These are phyloP conservation scores for Pezicula rhizophila DNA, from an alignment of 2,329 filamentous ascomycete genomes.

Conservation along the genomic window DNA sequence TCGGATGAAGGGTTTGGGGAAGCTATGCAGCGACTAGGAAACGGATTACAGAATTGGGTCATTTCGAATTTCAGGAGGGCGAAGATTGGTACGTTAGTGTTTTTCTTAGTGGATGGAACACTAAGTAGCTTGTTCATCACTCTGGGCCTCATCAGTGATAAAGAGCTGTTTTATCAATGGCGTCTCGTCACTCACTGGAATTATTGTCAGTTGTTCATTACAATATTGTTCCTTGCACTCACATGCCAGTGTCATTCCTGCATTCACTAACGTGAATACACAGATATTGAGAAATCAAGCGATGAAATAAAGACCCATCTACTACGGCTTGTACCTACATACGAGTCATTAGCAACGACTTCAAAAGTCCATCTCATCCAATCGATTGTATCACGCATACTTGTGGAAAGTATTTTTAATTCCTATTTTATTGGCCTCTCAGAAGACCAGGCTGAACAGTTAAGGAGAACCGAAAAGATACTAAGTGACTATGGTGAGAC, in stretches of 20 bases:
- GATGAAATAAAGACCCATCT: conserved; percentile 38
- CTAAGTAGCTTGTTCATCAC: no score
- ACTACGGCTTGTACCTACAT: conserved; percentile 49
- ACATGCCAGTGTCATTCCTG: neutral
- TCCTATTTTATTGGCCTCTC: conserved; percentile 59
- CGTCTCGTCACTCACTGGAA: no score
- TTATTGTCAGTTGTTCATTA: neutral
- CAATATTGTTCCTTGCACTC: neutral
- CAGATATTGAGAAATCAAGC: conserved; percentile 39
- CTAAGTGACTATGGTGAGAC: neutral
- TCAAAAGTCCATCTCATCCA: conserved; percentile 59
- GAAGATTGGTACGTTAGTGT: conserved; percentile 37
- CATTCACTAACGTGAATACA: neutral
- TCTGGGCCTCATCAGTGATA: neutral
- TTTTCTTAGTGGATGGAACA: neutral
- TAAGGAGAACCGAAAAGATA: conserved; percentile 27
- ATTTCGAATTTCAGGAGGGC: conserved; percentile 62
- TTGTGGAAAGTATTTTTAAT: conserved; percentile 57
- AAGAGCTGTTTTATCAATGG: neutral
- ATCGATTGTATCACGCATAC: conserved; percentile 50
- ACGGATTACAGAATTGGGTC: conserved; percentile 69
- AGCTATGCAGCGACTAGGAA: conserved; percentile 54
- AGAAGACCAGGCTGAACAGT: conserved; percentile 42
- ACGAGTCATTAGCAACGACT: conserved; percentile 44
- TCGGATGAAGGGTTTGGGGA: conserved; percentile 64